A percentile compares a stretch with the other conserved stretches of the same genome.
phyloP scores from a whole-genome alignment of 1,284 basidiomycete species.

The Anthracocystis panici-leucophaei region DNA sequence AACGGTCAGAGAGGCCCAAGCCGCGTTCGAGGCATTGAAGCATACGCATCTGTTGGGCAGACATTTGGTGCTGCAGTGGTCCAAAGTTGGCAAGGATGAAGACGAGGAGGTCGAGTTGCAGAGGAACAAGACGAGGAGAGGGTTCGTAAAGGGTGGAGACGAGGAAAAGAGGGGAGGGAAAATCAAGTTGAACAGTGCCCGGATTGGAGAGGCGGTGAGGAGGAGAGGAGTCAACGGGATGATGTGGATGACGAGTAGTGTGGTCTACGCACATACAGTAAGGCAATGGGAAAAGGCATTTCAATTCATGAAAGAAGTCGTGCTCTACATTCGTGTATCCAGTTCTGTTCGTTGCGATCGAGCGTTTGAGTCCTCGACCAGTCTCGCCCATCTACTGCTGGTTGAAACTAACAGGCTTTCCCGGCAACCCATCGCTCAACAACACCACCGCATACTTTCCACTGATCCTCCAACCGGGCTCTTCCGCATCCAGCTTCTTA shows the following conservation, averaged over 20 bases:
- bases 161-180: slow-evolving; percentile 32
- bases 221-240: slow-evolving; percentile 27
- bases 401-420: slow-evolving; percentile 47
- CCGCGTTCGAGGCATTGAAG: slow-evolving; percentile 73
- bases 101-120: slow-evolving; percentile 49
- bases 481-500: slow-evolving; percentile 77
- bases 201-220: slow-evolving; percentile 45
- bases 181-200: slow-evolving; percentile 48
- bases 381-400: too few relatives aligned
- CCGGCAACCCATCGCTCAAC: slow-evolving; percentile 54
- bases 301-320: slow-evolving; percentile 3
- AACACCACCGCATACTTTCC: slow-evolving; percentile 78
- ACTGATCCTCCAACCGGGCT: slow-evolving; percentile 82
- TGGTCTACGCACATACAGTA: not conserved
- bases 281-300: not conserved
- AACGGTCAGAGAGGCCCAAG: slow-evolving; percentile 61
- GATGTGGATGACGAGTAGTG: slow-evolving; percentile 32
- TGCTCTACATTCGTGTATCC: slow-evolving; percentile 5
- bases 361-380: not conserved
- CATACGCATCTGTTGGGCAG: slow-evolving; percentile 96
- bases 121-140: slow-evolving; percentile 47
- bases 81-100: slow-evolving; percentile 71
- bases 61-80: slow-evolving; percentile 94
- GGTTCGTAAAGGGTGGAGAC: slow-evolving; percentile 11
- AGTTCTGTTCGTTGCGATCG: not conserved